A percentile compares a stretch with the other conserved stretches of the same genome.
These are phyloP conservation scores for Cornus suecica DNA, from an alignment of 148 eudicot species.

Conservation along the genomic window DNA sequence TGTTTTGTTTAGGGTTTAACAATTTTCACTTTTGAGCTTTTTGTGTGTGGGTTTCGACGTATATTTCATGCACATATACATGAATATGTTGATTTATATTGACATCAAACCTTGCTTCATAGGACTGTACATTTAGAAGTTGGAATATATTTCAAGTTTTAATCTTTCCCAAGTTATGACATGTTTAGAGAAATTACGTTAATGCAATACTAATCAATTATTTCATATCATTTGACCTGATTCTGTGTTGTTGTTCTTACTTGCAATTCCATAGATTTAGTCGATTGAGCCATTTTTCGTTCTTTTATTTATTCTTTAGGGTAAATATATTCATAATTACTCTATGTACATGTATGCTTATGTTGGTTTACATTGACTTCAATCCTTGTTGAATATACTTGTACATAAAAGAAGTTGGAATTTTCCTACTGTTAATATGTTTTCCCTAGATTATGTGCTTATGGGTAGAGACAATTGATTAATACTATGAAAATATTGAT, in stretches of 20 bases:
- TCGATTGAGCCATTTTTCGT: too few species aligned
- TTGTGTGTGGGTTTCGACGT: background rate
- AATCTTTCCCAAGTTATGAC: too few species aligned
- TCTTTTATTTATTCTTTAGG: too few species aligned
- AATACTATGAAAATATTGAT: too few species aligned
- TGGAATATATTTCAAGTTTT: too few species aligned
- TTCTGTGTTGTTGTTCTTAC: too few species aligned
- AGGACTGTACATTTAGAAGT: background rate
- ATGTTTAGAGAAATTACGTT: too few species aligned
- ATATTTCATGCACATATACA: background rate
- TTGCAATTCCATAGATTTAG: too few species aligned
- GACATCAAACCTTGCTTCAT: background rate
- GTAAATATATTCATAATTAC: too few species aligned
- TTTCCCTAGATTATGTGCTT: background rate
- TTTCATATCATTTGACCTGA: too few species aligned
- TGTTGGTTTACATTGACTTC: background rate
- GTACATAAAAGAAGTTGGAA: background rate
- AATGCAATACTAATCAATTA: too few species aligned
- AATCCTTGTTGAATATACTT: background rate
- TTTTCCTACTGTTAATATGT: too few species aligned
- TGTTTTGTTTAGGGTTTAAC: background rate
- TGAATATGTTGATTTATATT: background rate
- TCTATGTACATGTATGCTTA: background rate
- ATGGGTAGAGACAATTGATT: background rate
- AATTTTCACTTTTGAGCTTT: background rate